phyloP scores from a whole-genome alignment of 2,329 filamentous ascomycete species.

The Aspergillus sp. region DNA sequence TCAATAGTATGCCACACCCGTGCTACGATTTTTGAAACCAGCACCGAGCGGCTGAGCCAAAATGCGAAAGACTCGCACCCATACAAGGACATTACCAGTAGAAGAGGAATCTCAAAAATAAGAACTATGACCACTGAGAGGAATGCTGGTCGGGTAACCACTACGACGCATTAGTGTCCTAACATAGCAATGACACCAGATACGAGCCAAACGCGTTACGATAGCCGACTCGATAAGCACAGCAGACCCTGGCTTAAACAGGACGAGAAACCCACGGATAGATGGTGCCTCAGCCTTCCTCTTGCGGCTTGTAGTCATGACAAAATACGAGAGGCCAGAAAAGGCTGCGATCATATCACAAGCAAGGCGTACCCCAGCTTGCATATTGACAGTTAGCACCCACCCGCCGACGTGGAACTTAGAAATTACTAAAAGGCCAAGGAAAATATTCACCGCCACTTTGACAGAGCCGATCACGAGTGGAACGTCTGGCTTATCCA shows the following conservation, averaged over 20 bases:
- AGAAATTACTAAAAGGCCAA: no score
- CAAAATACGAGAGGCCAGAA: conserved; percentile 60
- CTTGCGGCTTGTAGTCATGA: conserved; percentile 25
- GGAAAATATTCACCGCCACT: conserved; percentile 56
- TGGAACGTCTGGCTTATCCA: conserved; percentile 70
- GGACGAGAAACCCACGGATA: conserved; percentile 45
- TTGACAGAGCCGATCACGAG: conserved; percentile 64
- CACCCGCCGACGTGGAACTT: conserved; percentile 54
- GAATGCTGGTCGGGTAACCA: conserved; percentile 55
- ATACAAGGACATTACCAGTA: conserved; percentile 60
- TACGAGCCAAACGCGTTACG: conserved; percentile 67
- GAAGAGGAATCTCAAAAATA: conserved; percentile 57
- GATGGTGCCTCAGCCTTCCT: background rate
- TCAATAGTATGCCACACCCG: conserved; percentile 60
- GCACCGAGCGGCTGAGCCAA: conserved; percentile 59
- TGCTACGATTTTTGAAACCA: conserved; percentile 60
- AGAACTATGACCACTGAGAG: conserved; percentile 48
- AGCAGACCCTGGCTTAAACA: conserved; percentile 58
- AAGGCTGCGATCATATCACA: conserved; percentile 60
- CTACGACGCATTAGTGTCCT: conserved; percentile 60
- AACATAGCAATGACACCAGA: conserved; percentile 64
- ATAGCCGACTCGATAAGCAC: conserved; percentile 66
- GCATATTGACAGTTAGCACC: conserved; percentile 48
- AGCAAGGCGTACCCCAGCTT: conserved; percentile 62
- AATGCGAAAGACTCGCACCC: conserved; percentile 62